Conservation (phyloP, 1,284 basidiomycete genomes). For the Lentinula novae-zelandiae region DNA sequence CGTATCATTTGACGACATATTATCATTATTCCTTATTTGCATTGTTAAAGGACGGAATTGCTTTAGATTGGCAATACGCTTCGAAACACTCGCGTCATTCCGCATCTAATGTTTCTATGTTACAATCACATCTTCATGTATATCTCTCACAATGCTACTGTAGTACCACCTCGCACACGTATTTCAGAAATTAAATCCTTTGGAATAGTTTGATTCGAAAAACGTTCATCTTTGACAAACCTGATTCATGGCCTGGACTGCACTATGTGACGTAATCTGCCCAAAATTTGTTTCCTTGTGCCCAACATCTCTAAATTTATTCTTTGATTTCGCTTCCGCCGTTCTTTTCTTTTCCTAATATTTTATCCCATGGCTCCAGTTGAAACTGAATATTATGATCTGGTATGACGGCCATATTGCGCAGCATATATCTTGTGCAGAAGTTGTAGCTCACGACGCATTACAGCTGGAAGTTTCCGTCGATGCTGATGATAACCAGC, state of each 20-base stretch:
- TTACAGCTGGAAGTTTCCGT: slow-evolving; percentile 40
- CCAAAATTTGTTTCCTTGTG: not conserved
- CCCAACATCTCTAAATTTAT: not conserved
- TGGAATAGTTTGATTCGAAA: too few relatives aligned
- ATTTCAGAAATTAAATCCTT: not conserved
- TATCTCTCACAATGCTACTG: not conserved
- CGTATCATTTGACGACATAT: not conserved
- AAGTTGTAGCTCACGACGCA: not conserved
- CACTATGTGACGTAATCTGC: not conserved
- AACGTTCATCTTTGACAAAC: too few relatives aligned
- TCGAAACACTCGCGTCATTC: not conserved
- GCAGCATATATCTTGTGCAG: not conserved
- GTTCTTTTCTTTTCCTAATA: not conserved
- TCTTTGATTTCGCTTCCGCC: not conserved
- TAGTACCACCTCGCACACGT: not conserved
- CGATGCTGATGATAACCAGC: slow-evolving; percentile 62
- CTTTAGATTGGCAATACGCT: not conserved
- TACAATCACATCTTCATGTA: not conserved
- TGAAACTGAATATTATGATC: slow-evolving; percentile 65
- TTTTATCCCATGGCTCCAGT: slow-evolving; percentile 46
- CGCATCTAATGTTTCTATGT: not conserved
- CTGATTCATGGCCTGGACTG: not conserved
- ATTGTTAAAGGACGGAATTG: not conserved
- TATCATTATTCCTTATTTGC: slow-evolving; percentile 3
- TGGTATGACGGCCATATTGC: slow-evolving; percentile 31